phyloP scores from a whole-genome alignment of 495 filamentous ascomycete species.

The Penicillium riverlandense region DNA sequence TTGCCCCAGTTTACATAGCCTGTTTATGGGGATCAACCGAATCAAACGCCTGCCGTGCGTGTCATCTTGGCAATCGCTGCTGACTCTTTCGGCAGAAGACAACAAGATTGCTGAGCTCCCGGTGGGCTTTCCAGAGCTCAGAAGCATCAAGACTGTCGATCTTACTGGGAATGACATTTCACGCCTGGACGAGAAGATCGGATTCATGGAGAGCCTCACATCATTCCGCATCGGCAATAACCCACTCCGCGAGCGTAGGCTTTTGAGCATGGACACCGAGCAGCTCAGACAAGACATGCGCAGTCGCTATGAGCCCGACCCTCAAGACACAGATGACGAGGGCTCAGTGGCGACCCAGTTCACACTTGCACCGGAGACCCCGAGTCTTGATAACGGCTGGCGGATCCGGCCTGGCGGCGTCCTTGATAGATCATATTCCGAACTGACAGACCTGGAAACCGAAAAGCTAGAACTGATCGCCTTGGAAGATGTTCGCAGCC shows the following conservation, averaged over 20 bases:
- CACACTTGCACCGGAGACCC: conserved; percentile 36
- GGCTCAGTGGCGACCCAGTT: conserved; percentile 40
- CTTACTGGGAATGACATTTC: conserved; percentile 79
- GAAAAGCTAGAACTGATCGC: conserved; percentile 40
- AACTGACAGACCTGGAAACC: conserved; percentile 42
- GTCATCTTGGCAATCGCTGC: conserved; percentile 60
- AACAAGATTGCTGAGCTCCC: conserved; percentile 73
- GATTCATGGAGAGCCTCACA: conserved; percentile 68
- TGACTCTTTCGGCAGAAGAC: conserved; percentile 67
- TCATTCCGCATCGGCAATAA: conserved; percentile 75
- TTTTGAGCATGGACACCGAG: conserved; percentile 69
- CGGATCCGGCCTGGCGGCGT: conserved; percentile 62
- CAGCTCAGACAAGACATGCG: conserved; percentile 74
- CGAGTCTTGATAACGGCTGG: conserved; percentile 39
- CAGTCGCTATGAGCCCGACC: conserved; percentile 56
- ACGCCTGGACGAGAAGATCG: conserved; percentile 66
- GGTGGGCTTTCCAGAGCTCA: conserved; percentile 59
- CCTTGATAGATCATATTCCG: conserved; percentile 63
- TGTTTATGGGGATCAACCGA: conserved; percentile 71
- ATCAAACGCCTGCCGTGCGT: conserved; percentile 65
- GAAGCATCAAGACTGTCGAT: conserved; percentile 64
- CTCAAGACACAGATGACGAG: conserved; percentile 35
- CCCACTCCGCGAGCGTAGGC: conserved; percentile 78
- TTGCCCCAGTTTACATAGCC: conserved; percentile 65
- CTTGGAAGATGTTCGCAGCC: conserved; percentile 39